Evolutionary conservation across 2,329 filamentous ascomycete genomes (phyloP).

Genomic region (Fusarium torulosum): DNA sequence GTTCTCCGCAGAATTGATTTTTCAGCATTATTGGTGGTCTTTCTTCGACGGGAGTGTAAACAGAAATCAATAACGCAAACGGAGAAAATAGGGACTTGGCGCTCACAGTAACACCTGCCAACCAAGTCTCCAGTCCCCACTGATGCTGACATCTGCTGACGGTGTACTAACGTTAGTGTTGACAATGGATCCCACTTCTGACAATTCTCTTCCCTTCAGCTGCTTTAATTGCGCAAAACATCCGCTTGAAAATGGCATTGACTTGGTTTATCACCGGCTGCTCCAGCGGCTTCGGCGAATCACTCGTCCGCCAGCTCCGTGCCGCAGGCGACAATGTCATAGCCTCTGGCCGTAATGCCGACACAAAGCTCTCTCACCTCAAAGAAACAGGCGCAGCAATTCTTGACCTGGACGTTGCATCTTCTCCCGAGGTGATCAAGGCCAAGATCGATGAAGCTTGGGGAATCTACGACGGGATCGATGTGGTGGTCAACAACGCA

Average conservation of each 20-base stretch:
- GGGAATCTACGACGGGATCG: constrained; percentile 47
- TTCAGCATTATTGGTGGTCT: too few relatives aligned
- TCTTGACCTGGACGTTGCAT: constrained; percentile 38
- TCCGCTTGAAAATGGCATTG: not conserved
- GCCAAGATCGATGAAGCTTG: constrained; percentile 36
- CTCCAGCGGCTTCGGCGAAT: constrained; percentile 58
- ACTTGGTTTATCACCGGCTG: constrained; percentile 60
- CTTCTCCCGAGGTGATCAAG: constrained; percentile 8
- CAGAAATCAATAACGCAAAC: too few relatives aligned
- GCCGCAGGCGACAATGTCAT: constrained; percentile 57
- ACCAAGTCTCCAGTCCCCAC: not conserved
- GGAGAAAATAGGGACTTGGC: too few relatives aligned
- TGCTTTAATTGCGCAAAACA: too few relatives aligned
- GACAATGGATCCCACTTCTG: not conserved
- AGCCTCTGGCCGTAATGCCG: constrained; percentile 56
- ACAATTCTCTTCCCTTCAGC: accelerated
- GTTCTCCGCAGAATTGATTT: too few relatives aligned
- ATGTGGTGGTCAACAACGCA: constrained; percentile 57
- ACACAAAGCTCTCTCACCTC: constrained; percentile 53
- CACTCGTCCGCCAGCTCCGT: constrained; percentile 54
- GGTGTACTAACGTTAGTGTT: too few relatives aligned
- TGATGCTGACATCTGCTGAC: constrained; percentile 1
- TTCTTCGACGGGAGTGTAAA: too few relatives aligned
- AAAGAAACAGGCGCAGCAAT: constrained; percentile 35
- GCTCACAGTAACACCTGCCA: not conserved